Evolutionary conservation across 495 filamentous ascomycete species (phyloP).

Genomic region (Geopyxis carbonaria): DNA sequence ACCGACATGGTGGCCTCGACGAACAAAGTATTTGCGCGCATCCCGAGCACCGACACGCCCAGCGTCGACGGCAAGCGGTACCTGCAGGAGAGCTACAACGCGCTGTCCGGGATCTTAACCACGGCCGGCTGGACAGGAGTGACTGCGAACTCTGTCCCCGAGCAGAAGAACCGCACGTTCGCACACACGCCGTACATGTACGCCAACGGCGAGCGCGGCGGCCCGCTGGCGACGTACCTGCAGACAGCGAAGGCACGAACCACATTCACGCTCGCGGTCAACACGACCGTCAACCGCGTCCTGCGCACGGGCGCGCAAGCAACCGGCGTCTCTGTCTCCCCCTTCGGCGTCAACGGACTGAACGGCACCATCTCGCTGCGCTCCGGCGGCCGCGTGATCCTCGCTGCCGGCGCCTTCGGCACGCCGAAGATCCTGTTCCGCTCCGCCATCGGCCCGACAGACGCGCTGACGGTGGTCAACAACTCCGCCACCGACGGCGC

Average conservation of each 20-base stretch:
- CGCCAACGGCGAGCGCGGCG: conserved; percentile 45
- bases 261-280: conserved; percentile 52
- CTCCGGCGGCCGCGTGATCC: conserved; percentile 44
- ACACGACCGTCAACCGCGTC: conserved; percentile 49
- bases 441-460: conserved; percentile 46
- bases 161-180: conserved; percentile 49
- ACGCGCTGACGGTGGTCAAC: conserved; percentile 42
- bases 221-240: conserved; percentile 58
- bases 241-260: conserved; percentile 38
- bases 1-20: conserved; percentile 42
- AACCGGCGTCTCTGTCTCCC: conserved; percentile 42
- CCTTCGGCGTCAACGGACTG: no score
- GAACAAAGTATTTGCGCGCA: conserved; percentile 44
- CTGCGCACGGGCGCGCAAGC: conserved; percentile 42
- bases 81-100: conserved; percentile 46
- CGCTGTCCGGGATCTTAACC: conserved; percentile 36
- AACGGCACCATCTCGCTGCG: conserved; percentile 35
- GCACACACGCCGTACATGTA: conserved; percentile 52
- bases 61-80: conserved; percentile 52
- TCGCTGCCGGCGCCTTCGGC: conserved; percentile 52
- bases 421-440: conserved; percentile 54
- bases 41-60: conserved; percentile 50
- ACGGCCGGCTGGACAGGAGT: conserved; percentile 44
- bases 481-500: conserved; percentile 34
- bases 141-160: conserved; percentile 42